Evolutionary conservation across 129 eudicot genomes (phyloP).

Genomic region (Saussurea involucrata): DNA sequence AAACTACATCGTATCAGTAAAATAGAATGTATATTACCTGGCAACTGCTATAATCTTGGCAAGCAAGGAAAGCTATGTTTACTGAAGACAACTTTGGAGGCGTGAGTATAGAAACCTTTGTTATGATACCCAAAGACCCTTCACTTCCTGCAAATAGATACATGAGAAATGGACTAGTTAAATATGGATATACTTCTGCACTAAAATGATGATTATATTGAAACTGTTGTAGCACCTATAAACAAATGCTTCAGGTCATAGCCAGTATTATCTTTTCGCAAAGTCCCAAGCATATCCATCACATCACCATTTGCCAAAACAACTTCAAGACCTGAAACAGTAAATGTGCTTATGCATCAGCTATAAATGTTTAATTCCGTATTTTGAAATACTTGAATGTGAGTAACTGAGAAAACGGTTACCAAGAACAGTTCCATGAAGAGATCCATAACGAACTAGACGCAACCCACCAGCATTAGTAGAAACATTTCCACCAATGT

Average conservation of each 20-base stretch:
- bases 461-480: constrained; percentile 99
- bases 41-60: constrained; percentile 84
- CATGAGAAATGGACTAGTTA: constrained; percentile 2
- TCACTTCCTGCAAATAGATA: constrained; percentile 76
- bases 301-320: constrained; percentile 94
- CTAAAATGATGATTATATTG: constrained; percentile 11
- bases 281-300: constrained; percentile 93
- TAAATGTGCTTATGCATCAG: background rate
- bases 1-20: background rate
- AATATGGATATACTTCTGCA: background rate
- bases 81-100: constrained; percentile 84
- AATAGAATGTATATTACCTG: constrained; percentile 51
- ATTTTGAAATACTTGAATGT: background rate
- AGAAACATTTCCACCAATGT: constrained; percentile 97
- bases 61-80: constrained; percentile 90
- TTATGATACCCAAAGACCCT: constrained; percentile 89
- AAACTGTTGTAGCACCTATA: constrained; percentile 55
- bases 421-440: constrained; percentile 97
- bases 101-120: constrained; percentile 87
- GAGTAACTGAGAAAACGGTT: constrained; percentile 13
- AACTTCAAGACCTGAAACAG: constrained; percentile 78
- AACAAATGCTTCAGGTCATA: constrained; percentile 97
- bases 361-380: background rate
- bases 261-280: constrained; percentile 97
- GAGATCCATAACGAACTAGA: constrained; percentile 91